phyloP scores from a whole-genome alignment of 192 early-diverging fungal species.

The Gonapodya prolifera region DNA sequence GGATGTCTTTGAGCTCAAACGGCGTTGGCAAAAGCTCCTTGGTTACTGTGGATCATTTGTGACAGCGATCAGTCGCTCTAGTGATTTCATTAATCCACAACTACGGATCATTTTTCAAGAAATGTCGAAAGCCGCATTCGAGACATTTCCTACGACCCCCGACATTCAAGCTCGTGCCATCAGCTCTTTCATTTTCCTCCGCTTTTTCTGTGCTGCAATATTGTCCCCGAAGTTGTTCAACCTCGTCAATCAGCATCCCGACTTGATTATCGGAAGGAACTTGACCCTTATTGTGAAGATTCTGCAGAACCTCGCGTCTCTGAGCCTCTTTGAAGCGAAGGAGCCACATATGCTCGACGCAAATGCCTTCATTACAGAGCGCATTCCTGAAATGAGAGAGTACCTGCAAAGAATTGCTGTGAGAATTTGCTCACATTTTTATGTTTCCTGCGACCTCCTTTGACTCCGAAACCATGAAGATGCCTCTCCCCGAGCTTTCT shows the following conservation, averaged over 20 bases:
- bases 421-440: not conserved
- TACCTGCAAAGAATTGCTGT: constrained; percentile 38
- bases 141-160: constrained; percentile 7
- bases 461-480: not conserved
- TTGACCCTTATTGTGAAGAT: constrained; percentile 43
- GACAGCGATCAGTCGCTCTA: constrained; percentile 11
- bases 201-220: constrained; percentile 47
- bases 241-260: constrained; percentile 23
- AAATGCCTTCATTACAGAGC: constrained; percentile 33
- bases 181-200: constrained; percentile 40
- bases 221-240: constrained; percentile 35
- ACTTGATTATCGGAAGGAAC: constrained; percentile 23
- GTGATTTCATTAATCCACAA: constrained; percentile 11
- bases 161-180: constrained; percentile 16
- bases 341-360: constrained; percentile 38
- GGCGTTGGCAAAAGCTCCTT: constrained; percentile 13
- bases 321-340: constrained; percentile 38
- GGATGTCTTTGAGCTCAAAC: constrained; percentile 17
- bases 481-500: not conserved
- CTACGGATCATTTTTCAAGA: constrained; percentile 9
- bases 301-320: constrained; percentile 44
- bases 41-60: constrained; percentile 8
- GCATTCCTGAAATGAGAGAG: constrained; percentile 26
- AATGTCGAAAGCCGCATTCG: constrained; percentile 14
- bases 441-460: not conserved